Conservation (phyloP, 768 basidiomycete species). For the Leccinum disarticulatum region DNA sequence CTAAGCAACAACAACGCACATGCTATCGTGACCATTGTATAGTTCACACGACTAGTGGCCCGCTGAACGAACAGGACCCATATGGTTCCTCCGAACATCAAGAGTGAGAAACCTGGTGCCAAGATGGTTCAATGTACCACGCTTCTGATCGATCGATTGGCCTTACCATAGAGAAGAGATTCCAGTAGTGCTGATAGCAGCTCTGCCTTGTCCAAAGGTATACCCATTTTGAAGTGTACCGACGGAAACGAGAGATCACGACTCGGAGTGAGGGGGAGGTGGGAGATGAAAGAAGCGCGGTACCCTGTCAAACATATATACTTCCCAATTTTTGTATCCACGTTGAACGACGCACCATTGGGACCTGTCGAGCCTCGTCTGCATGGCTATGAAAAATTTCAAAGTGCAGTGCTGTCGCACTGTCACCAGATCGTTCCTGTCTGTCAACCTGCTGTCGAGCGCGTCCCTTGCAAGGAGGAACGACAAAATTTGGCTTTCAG, state of each 20-base stretch:
- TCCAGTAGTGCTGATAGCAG: not conserved
- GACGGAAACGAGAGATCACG: not conserved
- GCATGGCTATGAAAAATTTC: not conserved
- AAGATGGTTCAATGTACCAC: not conserved
- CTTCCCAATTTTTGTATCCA: not conserved
- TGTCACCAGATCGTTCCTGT: too few species aligned
- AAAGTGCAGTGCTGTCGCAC: too few species aligned
- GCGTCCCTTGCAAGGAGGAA: too few species aligned
- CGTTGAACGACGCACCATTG: not conserved
- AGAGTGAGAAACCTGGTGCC: not conserved
- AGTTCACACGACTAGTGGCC: not conserved
- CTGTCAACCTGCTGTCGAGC: too few species aligned
- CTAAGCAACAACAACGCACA: not conserved
- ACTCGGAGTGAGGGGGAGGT: not conserved
- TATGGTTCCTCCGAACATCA: conserved; percentile 1
- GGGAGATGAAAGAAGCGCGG: not conserved
- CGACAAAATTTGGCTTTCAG: too few species aligned
- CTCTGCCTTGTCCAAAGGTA: conserved; percentile 2
- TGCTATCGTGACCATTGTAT: too few species aligned
- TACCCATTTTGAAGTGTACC: not conserved
- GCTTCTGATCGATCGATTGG: not conserved
- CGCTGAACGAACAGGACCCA: not conserved
- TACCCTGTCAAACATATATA: not conserved
- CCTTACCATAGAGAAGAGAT: not conserved
- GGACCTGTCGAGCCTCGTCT: not conserved